Evolutionary conservation across 106 monocot species (phyloP).

Genomic region (Allium fistulosum): DNA sequence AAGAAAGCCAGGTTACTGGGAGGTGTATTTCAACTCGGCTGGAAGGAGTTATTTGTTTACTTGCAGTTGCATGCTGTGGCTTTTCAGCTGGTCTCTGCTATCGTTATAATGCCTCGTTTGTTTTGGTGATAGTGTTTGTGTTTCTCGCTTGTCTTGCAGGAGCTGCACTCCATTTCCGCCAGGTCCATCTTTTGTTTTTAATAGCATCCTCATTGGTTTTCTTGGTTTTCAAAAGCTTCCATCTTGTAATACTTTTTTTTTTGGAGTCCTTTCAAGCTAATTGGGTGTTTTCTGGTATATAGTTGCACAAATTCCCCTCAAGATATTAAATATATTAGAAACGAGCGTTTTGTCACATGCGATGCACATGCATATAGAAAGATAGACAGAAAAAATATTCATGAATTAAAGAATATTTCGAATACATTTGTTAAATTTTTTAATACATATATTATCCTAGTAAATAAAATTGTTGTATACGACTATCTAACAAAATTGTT

Average conservation of each 20-base stretch:
- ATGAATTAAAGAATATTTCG: too few relatives aligned
- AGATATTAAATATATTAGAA: not conserved
- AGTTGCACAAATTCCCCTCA: not conserved
- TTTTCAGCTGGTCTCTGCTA: slow-evolving; percentile 75
- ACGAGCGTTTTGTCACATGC: not conserved
- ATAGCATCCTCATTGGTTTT: not conserved
- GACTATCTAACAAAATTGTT: too few relatives aligned
- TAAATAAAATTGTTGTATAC: too few relatives aligned
- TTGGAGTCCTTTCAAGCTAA: not conserved
- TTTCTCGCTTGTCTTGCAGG: slow-evolving; percentile 51
- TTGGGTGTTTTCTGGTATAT: not conserved
- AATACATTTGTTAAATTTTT: too few relatives aligned
- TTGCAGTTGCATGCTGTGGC: slow-evolving; percentile 62
- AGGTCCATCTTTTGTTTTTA: slow-evolving; percentile 38
- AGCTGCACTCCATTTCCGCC: slow-evolving; percentile 72
- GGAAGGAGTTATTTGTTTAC: slow-evolving; percentile 66
- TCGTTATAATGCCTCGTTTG: slow-evolving; percentile 47
- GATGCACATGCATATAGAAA: not conserved
- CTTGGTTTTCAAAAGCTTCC: not conserved
- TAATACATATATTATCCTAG: too few relatives aligned
- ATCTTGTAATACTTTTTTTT: not conserved
- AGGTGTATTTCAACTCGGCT: slow-evolving; percentile 37
- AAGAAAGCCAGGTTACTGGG: slow-evolving; percentile 18
- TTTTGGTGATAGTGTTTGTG: slow-evolving; percentile 27
- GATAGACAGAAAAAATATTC: too few relatives aligned